phyloP scores from a whole-genome alignment of 2,329 filamentous ascomycete genomes.

The Epichloe brachyelytri region DNA sequence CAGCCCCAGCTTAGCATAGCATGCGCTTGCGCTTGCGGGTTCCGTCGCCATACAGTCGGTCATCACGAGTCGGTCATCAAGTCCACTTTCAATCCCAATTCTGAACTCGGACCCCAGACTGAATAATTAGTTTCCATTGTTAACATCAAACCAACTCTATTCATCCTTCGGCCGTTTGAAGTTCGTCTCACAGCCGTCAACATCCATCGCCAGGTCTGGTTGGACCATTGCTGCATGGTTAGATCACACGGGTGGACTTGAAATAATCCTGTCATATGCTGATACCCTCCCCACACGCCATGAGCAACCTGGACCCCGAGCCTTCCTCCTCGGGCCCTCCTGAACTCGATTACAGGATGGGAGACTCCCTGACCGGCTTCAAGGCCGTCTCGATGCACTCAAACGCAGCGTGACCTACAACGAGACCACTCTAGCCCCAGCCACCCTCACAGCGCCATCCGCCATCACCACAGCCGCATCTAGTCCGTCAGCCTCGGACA shows the following conservation, averaged over 20 bases:
- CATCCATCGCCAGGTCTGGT: neutral
- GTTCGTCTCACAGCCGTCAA: neutral
- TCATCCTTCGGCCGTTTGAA: neutral
- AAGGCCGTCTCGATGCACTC: slow-evolving; percentile 6
- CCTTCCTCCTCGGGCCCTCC: neutral
- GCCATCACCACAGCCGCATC: slow-evolving; percentile 14
- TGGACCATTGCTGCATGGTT: neutral
- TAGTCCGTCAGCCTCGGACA: slow-evolving; percentile 18
- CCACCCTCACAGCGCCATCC: slow-evolving; percentile 2
- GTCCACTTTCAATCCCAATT: neutral
- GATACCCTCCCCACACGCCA: neutral
- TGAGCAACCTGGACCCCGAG: neutral
- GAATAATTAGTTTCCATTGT: neutral
- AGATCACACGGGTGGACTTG: neutral
- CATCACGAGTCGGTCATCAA: no score
- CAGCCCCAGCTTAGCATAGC: no score
- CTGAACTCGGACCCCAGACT: neutral
- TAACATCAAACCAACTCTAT: neutral
- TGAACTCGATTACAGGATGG: neutral
- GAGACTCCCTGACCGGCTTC: neutral
- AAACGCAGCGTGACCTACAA: slow-evolving; percentile 4
- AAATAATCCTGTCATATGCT: neutral
- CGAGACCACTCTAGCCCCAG: neutral
- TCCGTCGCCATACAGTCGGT: no score
- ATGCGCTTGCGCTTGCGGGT: no score